A percentile compares a stretch with the other conserved stretches of the same genome.
Conservation (phyloP, 2,329 filamentous ascomycete genomes). For the Diaporthe amygdali region DNA sequence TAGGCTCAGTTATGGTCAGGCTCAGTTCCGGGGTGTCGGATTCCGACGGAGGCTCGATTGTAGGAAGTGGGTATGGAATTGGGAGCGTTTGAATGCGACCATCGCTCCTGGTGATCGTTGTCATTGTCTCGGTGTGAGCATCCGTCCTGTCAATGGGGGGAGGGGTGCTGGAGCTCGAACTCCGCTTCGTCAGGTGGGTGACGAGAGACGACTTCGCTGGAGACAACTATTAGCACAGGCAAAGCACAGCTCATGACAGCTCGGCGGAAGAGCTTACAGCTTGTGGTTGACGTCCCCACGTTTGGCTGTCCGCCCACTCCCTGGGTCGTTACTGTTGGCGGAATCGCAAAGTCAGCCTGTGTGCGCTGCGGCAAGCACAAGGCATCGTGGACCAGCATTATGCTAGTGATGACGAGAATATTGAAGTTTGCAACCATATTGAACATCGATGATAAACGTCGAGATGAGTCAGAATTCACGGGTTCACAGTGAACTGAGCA, state of each 20-base stretch:
- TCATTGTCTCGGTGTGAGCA: not conserved
- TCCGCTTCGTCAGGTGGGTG: not conserved
- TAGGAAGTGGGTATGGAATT: not conserved
- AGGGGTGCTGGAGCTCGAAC: not conserved
- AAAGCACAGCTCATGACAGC: fast-evolving
- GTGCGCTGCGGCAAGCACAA: not conserved
- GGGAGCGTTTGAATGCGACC: not conserved
- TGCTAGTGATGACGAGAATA: not conserved
- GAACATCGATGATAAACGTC: too few species aligned
- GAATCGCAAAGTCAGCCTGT: not conserved
- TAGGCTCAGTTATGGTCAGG: too few species aligned
- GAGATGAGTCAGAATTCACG: not conserved
- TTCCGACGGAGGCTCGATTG: not conserved
- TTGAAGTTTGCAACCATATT: not conserved
- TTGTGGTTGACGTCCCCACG: too few species aligned
- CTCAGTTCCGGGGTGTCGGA: not conserved
- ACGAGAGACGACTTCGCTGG: not conserved
- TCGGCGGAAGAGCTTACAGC: not conserved
- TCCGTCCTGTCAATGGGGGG: not conserved
- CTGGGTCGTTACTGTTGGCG: not conserved
- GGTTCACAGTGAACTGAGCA: not conserved
- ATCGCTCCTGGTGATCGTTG: not conserved
- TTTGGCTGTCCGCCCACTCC: too few species aligned
- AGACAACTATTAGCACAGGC: not conserved
- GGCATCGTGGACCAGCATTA: not conserved